Evolutionary conservation across 306 rosid genomes (phyloP), one percentile per base, ranked within the genome.

Genomic region (Citrullus amarus): DNA sequence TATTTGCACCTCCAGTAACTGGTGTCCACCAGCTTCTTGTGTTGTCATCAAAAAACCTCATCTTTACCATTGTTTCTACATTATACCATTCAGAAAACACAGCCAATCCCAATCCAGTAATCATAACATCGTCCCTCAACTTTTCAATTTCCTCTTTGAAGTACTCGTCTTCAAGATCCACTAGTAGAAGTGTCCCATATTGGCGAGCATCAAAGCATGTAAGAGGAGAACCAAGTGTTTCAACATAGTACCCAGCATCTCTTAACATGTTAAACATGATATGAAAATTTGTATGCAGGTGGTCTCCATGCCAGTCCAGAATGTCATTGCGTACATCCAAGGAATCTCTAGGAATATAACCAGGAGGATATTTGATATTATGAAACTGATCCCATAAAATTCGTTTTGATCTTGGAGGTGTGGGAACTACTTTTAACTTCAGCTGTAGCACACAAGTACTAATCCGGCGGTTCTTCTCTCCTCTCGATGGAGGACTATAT

Each of bases 1-100:
- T 70, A 88, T 95, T 95, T 80, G 97, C 90, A 16, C 97, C 99
- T 80, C 97, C 99, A 36, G 99, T 95, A 63, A 90, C 96, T 14
- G 99, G 97, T 80, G 97, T 95, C 99, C 99, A 95, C 99, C 99
- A 95, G 82, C 99, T 92, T 77, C 99, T 85, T 1, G 99, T 92
- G 85, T 95, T 92, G 75, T 95, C 97, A 79, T 95, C 99, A 79
- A 95, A 95, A 81, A 95, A 92, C 83, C 95, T 88, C 98, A 95
- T 95, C 85, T 92, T 92, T 78, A 95, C 96, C 98, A 95, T 95
- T 12, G 97, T 88, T 78, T 95, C 97, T 56, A 92, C 96, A 80
- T 95, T 95, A 86, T 95, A 95, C 97, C 98, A 95, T 86, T 95
- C 98, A 28, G 97, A 89, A 90, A 92, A 95, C 81, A 92, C 96